phyloP scores from a whole-genome alignment of 2,329 filamentous ascomycete genomes.

The Trichoderma citrinoviride region DNA sequence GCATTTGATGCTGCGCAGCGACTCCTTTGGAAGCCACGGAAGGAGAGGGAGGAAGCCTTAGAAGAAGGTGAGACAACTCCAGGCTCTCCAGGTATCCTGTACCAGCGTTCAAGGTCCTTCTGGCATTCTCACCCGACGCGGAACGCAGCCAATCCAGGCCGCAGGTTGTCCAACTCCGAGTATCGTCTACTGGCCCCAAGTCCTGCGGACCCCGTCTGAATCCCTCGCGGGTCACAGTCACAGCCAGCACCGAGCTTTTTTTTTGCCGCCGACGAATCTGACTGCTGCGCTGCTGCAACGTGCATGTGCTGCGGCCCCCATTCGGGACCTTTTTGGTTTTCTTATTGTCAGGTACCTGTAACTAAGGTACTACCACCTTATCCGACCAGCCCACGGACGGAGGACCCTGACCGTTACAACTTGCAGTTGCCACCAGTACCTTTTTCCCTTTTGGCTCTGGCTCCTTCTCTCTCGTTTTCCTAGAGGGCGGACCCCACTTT shows the following conservation, averaged over 20 bases:
- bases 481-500: neutral
- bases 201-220: neutral
- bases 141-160: no score
- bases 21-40: neutral
- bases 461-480: neutral
- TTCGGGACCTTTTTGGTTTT: neutral
- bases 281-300: conserved; percentile 5
- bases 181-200: no score
- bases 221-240: neutral
- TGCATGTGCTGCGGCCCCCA: conserved; percentile 1
- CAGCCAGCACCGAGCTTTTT: no score
- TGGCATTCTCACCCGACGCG: no score
- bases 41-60: no score
- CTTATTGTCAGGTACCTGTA: neutral
- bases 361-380: no score
- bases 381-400: no score
- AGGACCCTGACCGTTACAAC: no score
- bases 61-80: neutral
- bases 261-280: conserved; percentile 2
- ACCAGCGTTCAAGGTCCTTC: neutral
- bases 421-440: neutral
- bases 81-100: neutral
- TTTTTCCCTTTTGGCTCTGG: no score
- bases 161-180: no score
- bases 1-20: neutral